Conservation (phyloP, 257 asterid species). For the Rubia yunnanensis region DNA sequence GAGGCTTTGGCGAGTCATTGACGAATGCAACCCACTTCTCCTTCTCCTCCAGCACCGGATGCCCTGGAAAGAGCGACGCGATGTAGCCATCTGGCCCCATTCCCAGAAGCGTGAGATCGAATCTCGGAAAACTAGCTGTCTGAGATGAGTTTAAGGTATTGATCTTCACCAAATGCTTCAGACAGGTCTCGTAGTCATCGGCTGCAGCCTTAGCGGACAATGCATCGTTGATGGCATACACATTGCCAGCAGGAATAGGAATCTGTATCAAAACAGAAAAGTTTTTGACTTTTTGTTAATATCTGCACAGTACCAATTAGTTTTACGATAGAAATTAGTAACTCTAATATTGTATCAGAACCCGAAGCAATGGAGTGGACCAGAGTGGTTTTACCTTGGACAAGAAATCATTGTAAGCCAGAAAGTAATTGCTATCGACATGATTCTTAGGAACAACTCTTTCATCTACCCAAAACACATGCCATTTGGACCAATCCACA, state of each 20-base stretch:
- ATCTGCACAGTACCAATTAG: too few relatives aligned
- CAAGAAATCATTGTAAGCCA: slow-evolving; percentile 60
- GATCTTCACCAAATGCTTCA: slow-evolving; percentile 59
- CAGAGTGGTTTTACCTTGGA: slow-evolving; percentile 52
- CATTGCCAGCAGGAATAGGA: slow-evolving; percentile 77
- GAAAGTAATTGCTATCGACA: slow-evolving; percentile 84
- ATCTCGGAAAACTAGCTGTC: slow-evolving; percentile 57
- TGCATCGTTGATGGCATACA: slow-evolving; percentile 82
- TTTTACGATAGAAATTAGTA: too few relatives aligned
- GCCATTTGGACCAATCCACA: slow-evolving; percentile 91
- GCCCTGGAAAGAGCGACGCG: slow-evolving; percentile 88
- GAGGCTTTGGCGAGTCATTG: slow-evolving; percentile 93
- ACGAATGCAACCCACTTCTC: slow-evolving; percentile 76
- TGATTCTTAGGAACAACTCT: slow-evolving; percentile 88
- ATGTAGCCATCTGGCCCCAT: slow-evolving; percentile 98
- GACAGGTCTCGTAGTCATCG: slow-evolving; percentile 68
- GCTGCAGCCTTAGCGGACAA: slow-evolving; percentile 86
- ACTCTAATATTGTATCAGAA: too few relatives aligned
- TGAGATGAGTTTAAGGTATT: slow-evolving; percentile 44
- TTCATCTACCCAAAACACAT: slow-evolving; percentile 89
- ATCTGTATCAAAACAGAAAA: slow-evolving; percentile 22
- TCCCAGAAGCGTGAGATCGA: slow-evolving; percentile 81
- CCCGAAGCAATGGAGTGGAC: too few relatives aligned
- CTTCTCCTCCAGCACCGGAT: slow-evolving; percentile 60
- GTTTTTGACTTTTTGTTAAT: too few relatives aligned